These are phyloP conservation scores for Suillus luteus DNA, from an alignment of 768 basidiomycete genomes.

Conservation along the genomic window DNA sequence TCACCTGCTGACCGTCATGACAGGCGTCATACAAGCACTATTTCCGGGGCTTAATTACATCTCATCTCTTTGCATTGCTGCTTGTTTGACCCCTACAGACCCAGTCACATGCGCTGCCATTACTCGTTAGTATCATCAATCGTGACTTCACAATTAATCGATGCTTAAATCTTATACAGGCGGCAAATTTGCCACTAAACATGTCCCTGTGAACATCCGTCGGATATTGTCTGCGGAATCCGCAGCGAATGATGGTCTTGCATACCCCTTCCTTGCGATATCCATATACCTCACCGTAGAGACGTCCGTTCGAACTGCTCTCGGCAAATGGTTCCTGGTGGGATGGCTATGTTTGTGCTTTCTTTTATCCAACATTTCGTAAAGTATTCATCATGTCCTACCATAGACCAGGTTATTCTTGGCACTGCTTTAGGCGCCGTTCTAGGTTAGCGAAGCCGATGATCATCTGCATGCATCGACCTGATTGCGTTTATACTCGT, in stretches of 20 bases:
- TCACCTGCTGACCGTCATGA: background rate
- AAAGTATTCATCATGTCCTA: constrained; percentile 9
- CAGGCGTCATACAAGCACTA: constrained; percentile 66
- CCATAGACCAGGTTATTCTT: constrained; percentile 75
- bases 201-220: constrained; percentile 76
- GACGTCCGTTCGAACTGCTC: constrained; percentile 55
- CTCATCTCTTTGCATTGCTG: constrained; percentile 82
- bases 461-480: background rate
- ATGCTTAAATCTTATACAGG: constrained; percentile 39
- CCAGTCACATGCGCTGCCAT: constrained; percentile 89
- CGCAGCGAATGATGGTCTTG: constrained; percentile 94
- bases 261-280: constrained; percentile 88
- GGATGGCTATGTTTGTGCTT: constrained; percentile 72
- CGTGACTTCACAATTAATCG: background rate
- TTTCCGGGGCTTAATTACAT: constrained; percentile 74
- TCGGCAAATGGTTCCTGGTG: constrained; percentile 84
- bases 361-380: background rate
- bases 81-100: constrained; percentile 92
- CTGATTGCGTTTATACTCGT: background rate
- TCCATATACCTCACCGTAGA: constrained; percentile 86
- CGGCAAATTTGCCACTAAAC: constrained; percentile 66
- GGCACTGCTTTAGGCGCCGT: constrained; percentile 71
- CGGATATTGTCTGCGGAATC: constrained; percentile 86
- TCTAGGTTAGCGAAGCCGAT: constrained; percentile 34
- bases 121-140: constrained; percentile 48